Conservation (phyloP, 495 filamentous ascomycete species). For the Podospora bellae-mahoneyi region DNA sequence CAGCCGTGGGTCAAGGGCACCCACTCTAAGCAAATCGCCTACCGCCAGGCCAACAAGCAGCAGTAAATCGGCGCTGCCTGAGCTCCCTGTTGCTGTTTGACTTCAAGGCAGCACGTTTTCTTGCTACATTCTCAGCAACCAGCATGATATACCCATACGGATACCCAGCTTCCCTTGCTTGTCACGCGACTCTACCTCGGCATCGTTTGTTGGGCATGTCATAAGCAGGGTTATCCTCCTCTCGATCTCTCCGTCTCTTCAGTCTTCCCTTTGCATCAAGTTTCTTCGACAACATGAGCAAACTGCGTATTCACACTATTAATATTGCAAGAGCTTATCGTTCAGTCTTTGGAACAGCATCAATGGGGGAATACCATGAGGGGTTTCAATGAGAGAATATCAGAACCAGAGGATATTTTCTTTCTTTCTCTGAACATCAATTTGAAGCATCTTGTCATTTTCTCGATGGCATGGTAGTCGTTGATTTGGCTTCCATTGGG, state of each 20-base stretch:
- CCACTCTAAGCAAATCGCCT: conserved; percentile 30
- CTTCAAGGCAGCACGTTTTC: neutral
- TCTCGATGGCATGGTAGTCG: neutral
- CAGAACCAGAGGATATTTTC: neutral
- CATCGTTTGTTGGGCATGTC: neutral
- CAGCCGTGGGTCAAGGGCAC: conserved; percentile 35
- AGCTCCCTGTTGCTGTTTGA: neutral
- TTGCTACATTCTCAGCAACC: neutral
- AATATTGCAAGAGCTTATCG: neutral
- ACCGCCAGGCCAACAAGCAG: neutral
- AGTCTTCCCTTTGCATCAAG: neutral
- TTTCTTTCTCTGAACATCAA: neutral
- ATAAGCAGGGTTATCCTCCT: neutral
- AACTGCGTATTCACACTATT: neutral
- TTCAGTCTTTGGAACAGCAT: neutral
- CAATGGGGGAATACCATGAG: neutral
- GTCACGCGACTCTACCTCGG: neutral
- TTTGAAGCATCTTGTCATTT: neutral
- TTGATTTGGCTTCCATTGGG: neutral
- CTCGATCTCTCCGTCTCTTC: neutral
- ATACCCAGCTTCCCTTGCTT: neutral
- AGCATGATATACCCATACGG: neutral
- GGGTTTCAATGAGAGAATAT: neutral
- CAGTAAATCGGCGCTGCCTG: neutral
- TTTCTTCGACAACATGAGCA: neutral